Percentiles rank a stretch among this genome's conserved stretches.
Evolutionary conservation across 345 rosid species (phyloP).

Genomic region (Brassica carinata): DNA sequence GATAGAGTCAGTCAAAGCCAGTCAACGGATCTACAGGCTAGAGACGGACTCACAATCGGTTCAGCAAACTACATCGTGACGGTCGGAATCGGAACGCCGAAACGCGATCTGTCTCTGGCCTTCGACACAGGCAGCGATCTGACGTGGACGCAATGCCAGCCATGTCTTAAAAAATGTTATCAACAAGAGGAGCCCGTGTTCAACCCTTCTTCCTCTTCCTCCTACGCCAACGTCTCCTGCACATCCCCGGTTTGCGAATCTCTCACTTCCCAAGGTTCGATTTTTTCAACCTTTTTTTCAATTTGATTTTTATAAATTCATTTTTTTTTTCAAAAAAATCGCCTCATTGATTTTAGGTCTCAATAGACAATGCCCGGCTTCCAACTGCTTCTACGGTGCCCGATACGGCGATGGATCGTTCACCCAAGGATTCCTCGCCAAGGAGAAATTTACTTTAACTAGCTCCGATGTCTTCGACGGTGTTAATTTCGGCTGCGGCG

Average conservation of each 20-base stretch:
- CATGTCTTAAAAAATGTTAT: conserved; percentile 54
- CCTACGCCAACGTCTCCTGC: conserved; percentile 69
- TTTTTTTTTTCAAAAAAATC: too few relatives aligned
- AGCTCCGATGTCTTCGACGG: conserved; percentile 43
- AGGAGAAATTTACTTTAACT: conserved; percentile 61
- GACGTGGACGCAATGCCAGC: conserved; percentile 70
- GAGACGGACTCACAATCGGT: conserved; percentile 54
- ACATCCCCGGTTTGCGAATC: conserved; percentile 50
- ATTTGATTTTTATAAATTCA: too few relatives aligned
- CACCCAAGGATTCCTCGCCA: conserved; percentile 63
- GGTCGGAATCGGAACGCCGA: conserved; percentile 65
- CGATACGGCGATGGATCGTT: conserved; percentile 73
- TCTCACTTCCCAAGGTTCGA: conserved; percentile 56
- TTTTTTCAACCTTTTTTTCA: not conserved
- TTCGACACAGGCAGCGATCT: conserved; percentile 80
- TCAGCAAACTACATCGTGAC: conserved; percentile 57
- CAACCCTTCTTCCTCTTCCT: conserved; percentile 49
- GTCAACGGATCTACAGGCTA: conserved; percentile 53
- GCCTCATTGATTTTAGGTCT: conserved; percentile 41
- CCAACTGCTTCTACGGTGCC: conserved; percentile 56
- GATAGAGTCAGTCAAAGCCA: conserved; percentile 22
- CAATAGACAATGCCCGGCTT: conserved; percentile 45
- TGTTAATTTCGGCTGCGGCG: conserved; percentile 78
- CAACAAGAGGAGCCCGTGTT: conserved; percentile 54
- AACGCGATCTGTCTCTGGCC: conserved; percentile 48